Conservation (phyloP, 305 asterid genomes). For the Solanum hybrid region DNA sequence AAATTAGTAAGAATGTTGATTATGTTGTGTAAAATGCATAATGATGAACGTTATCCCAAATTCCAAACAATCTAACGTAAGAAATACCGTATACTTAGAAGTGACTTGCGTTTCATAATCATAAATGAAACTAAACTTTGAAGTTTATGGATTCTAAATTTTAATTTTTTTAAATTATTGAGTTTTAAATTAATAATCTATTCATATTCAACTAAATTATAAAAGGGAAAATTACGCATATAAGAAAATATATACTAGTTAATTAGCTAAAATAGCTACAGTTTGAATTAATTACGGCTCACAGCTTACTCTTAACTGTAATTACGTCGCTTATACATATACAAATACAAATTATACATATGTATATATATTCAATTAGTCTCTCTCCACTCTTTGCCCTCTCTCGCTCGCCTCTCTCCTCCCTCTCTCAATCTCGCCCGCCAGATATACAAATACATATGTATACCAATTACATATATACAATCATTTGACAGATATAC, state of each 20-base stretch:
- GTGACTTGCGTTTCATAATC: neutral
- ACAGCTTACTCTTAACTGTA: neutral
- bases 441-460: too few species aligned
- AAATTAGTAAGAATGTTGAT: neutral
- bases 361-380: too few species aligned
- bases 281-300: neutral
- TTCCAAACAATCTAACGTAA: neutral
- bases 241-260: neutral
- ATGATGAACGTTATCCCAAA: neutral
- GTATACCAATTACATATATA: too few species aligned
- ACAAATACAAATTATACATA: neutral
- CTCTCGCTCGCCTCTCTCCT: too few species aligned
- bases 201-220: neutral
- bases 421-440: too few species aligned
- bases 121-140: neutral
- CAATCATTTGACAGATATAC: too few species aligned
- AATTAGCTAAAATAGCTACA: neutral
- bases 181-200: neutral
- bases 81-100: neutral
- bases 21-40: neutral
- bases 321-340: neutral
- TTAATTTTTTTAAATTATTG: too few species aligned
- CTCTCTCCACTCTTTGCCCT: neutral
- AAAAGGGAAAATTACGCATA: neutral
- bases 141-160: neutral